Conservation (phyloP, 495 filamentous ascomycete genomes). For the Physcia stellaris region DNA sequence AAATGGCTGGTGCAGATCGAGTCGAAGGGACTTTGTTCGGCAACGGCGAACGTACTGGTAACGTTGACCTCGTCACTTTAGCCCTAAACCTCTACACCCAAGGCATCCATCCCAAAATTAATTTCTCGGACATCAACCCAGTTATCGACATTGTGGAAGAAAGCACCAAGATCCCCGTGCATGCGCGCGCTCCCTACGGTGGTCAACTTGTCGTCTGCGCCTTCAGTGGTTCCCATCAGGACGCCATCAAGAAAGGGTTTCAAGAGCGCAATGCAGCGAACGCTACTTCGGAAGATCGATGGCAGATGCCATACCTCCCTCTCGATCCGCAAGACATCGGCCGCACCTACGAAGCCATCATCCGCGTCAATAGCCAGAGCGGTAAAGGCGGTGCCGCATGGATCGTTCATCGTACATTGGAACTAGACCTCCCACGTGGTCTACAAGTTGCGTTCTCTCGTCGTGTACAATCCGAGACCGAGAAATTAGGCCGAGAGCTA, state of each 20-base stretch:
- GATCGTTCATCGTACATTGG: slow-evolving; percentile 77
- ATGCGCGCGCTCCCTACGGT: slow-evolving; percentile 78
- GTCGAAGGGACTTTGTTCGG: slow-evolving; percentile 94
- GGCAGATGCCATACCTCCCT: slow-evolving; percentile 80
- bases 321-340: slow-evolving; percentile 90
- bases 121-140: slow-evolving; percentile 81
- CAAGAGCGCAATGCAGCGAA: slow-evolving; percentile 47
- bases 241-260: slow-evolving; percentile 98
- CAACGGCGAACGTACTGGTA: slow-evolving; percentile 91
- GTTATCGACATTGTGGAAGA: slow-evolving; percentile 86
- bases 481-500: slow-evolving; percentile 66
- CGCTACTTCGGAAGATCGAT: slow-evolving; percentile 45
- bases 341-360: slow-evolving; percentile 91
- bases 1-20: slow-evolving; percentile 94
- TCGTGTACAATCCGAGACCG: slow-evolving; percentile 69
- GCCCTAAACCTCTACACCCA: slow-evolving; percentile 95
- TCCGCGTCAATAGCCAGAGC: slow-evolving; percentile 91
- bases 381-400: slow-evolving; percentile 94
- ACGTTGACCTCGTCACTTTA: slow-evolving; percentile 90
- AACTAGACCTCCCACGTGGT: slow-evolving; percentile 86
- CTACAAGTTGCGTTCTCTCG: slow-evolving; percentile 84
- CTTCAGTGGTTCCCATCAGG: slow-evolving; percentile 87
- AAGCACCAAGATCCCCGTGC: slow-evolving; percentile 89
- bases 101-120: slow-evolving; percentile 73
- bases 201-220: slow-evolving; percentile 80